Evolutionary conservation across 306 rosid genomes (phyloP).

Genomic region (Prunus campanulata): DNA sequence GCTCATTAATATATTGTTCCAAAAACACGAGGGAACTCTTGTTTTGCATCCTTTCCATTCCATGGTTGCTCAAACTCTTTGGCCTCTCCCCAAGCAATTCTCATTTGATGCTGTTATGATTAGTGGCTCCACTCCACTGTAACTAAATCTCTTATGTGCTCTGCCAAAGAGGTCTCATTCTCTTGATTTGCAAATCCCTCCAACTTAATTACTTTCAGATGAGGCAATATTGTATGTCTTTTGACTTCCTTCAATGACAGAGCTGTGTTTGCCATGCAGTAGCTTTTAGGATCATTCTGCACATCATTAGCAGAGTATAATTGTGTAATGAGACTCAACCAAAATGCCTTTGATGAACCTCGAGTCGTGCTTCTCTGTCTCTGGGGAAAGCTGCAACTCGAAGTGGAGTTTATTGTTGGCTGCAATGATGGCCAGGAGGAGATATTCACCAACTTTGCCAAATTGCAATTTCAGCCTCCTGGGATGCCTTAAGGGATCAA

Average conservation of each 20-base stretch:
- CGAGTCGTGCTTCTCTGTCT: constrained; percentile 15
- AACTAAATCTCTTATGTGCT: constrained; percentile 8
- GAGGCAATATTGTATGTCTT: constrained; percentile 27
- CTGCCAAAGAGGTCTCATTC: constrained; percentile 37
- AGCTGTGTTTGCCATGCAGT: constrained; percentile 13
- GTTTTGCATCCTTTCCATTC: too few species aligned
- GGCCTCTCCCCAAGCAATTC: constrained; percentile 12
- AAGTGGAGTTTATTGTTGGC: constrained; percentile 51
- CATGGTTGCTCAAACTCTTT: too few species aligned
- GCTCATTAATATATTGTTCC: too few species aligned
- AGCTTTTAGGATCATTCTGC: constrained; percentile 56
- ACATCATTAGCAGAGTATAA: neutral
- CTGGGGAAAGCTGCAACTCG: constrained; percentile 52
- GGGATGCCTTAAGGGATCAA: constrained; percentile 49
- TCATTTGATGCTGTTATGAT: constrained; percentile 37
- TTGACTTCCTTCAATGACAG: constrained; percentile 12
- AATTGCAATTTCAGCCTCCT: constrained; percentile 44
- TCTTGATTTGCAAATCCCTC: constrained; percentile 39
- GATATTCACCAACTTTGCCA: constrained; percentile 23
- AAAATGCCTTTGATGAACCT: constrained; percentile 25
- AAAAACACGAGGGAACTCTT: neutral
- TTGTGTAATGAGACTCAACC: constrained; percentile 1
- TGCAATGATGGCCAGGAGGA: constrained; percentile 52
- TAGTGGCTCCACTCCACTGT: constrained; percentile 30
- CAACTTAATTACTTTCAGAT: constrained; percentile 41